Conservation (phyloP, 2,329 filamentous ascomycete genomes). For the Lachnellula arida region DNA sequence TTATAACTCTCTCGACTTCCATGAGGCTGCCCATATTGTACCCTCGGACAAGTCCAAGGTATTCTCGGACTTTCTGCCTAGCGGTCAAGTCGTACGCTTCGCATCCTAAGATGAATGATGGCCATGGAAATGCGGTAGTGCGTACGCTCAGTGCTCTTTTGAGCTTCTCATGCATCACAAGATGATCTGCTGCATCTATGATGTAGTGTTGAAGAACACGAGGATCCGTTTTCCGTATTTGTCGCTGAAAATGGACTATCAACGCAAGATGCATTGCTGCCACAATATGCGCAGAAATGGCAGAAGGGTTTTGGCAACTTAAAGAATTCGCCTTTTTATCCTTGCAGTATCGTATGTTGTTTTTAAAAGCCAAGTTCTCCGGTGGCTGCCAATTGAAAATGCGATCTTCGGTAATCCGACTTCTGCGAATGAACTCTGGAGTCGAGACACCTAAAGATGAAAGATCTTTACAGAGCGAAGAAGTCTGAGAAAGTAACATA, state of each 20-base stretch:
- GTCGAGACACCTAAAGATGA: not conserved
- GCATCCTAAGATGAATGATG: constrained; percentile 14
- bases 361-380: constrained; percentile 3
- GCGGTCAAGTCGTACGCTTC: constrained; percentile 10
- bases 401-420: constrained; percentile 12
- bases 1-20: constrained; percentile 12
- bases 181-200: constrained; percentile 9
- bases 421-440: constrained; percentile 9
- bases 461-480: constrained; percentile 7
- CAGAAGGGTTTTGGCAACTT: not conserved
- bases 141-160: constrained; percentile 9
- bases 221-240: constrained; percentile 13
- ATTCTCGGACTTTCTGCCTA: constrained; percentile 10
- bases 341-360: not conserved
- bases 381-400: constrained; percentile 15
- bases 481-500: constrained; percentile 14
- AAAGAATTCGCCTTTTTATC: not conserved
- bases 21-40: constrained; percentile 12
- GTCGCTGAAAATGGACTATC: constrained; percentile 15
- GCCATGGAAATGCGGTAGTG: constrained; percentile 12
- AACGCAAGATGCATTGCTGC: constrained; percentile 13
- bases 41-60: constrained; percentile 7
- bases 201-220: constrained; percentile 15
- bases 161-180: constrained; percentile 12
- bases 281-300: constrained; percentile 10